Base-by-base conservation (phyloP, 1,284 basidiomycete species). In the Schizophyllum commune region DNA sequence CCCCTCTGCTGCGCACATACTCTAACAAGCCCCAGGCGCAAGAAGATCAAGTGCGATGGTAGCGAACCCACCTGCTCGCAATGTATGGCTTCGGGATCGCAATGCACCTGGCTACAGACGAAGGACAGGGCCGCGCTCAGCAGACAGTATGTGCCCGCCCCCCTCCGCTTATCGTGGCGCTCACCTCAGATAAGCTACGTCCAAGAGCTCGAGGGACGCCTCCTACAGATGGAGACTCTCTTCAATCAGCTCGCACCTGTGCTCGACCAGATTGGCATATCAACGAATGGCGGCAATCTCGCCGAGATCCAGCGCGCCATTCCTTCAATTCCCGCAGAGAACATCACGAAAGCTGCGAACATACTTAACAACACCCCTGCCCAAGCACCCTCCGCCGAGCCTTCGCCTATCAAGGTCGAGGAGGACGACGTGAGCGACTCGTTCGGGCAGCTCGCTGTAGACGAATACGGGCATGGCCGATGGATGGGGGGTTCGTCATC, bases 401-500 rank as follows among this genome's bases (percentile, higher is more conserved):
- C 58, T 69, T 76, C 22, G 70, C 75, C 52, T 72, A 76, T 82
- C 70, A 90, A 86, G 76, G 79, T 83, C 65, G 85, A 83, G 77
- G 80, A 79, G 67, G 86, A 87, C 65, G 89, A 91, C 71, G 80
- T 91, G 65, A 84, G 83, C 66, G 90, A 92, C 70, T 86, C 88
- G 27, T 88, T 92, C 69, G 92, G 92, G 20, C 92, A 94, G 70
- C 83, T 94, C 61, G 89, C 91, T 27, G 79, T 93, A 56, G 92
- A 95, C 68, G 92, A 94, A 71, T 87, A 93, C 67, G 92, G 92
- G 21, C 92, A 94, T 73, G 86, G 91, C 77, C 85, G 92, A 64
- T 95, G 92, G 92, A 94, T 95, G 67, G 92, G 92, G 34, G 89
- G 91, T 56, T 94, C 92, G 8, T 94, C 91, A 27, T 93, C 92